Evolutionary conservation across 2,329 filamentous ascomycete genomes (phyloP).

Genomic region (Aspergillus jensenii): DNA sequence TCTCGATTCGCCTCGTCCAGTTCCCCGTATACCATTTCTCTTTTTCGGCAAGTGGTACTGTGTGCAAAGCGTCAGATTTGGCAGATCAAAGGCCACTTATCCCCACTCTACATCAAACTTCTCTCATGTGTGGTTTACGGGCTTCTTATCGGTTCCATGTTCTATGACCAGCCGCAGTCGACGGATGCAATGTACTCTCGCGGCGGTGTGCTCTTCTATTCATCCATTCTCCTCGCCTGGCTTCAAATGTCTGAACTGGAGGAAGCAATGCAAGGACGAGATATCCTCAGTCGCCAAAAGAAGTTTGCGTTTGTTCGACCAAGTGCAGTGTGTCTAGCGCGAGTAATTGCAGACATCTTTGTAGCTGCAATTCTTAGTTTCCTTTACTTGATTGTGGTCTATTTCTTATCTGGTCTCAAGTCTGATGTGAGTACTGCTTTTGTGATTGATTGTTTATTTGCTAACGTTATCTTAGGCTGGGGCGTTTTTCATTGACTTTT

Average conservation of each 20-base stretch:
- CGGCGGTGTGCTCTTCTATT: slow-evolving; percentile 62
- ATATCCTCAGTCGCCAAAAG: slow-evolving; percentile 64
- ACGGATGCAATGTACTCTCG: slow-evolving; percentile 60
- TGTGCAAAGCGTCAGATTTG: slow-evolving; percentile 68
- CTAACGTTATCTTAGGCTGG: slow-evolving; percentile 41
- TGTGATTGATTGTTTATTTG: not conserved
- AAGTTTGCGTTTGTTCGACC: slow-evolving; percentile 65
- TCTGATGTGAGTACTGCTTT: slow-evolving; percentile 20
- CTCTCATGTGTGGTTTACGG: slow-evolving; percentile 70
- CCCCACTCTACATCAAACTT: slow-evolving; percentile 69
- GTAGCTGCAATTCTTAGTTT: slow-evolving; percentile 53
- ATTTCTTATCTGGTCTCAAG: slow-evolving; percentile 54
- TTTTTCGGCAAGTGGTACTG: slow-evolving; percentile 63
- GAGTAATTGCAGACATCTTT: slow-evolving; percentile 58
- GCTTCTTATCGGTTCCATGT: slow-evolving; percentile 72
- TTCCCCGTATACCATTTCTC: slow-evolving; percentile 71
- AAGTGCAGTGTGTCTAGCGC: slow-evolving; percentile 58
- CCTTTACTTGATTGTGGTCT: slow-evolving; percentile 60
- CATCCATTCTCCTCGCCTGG: slow-evolving; percentile 61
- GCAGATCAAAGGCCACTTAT: slow-evolving; percentile 70
- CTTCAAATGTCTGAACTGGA: slow-evolving; percentile 73
- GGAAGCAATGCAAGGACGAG: slow-evolving; percentile 69
- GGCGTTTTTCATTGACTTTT: slow-evolving; percentile 63
- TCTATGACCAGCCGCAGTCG: slow-evolving; percentile 61
- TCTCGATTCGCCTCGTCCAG: slow-evolving; percentile 56